Evolutionary conservation across 805 yeast genomes (phyloP), one percentile per base, ranked within the genome.

Genomic region (Metschnikowia aberdeeniae): DNA sequence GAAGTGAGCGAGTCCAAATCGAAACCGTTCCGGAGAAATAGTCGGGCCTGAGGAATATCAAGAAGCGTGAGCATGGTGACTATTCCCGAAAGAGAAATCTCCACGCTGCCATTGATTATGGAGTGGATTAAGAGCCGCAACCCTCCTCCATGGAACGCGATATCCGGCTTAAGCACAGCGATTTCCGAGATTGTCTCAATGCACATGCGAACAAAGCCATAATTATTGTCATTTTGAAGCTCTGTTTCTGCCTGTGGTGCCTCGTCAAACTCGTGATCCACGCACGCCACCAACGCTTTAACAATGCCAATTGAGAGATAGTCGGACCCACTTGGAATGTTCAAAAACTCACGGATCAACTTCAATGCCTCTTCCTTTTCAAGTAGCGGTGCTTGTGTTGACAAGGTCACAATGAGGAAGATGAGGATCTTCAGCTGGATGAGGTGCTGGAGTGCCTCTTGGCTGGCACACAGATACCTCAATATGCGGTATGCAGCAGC

Each of bases 351-450:
- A 26, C 97, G 71, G 0, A 89, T 65, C 22, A 89, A 66, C 55
- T 84, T 85, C 28, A 92, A 57, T 0, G 95, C 93, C 56, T 89
- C 89, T 38, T 81, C 83, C 48, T 89, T 76, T 56, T 90, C 96
- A 2, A 80, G 62, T 1, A 61, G 45, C 20, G 79, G 75, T 2
- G 78, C 61, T 19, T 81, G 83, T 41, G 80, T 80, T 1, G 86
- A 73, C 29, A 92, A 64, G 0, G 95, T 75, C 12, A 80, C 70
- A 1, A 86, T 77, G 5, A 89, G 60, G 49, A 83, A 79, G 2
- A 78, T 72, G 46, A 88, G 87, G 4, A 87, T 58, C 46, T 81
- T 77, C 29, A 80, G 64, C 11, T 73, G 70, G 7, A 79, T 66
- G 50, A 89, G 65, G 3, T 73, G 62, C n/a, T 67, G 62, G 5